These are phyloP conservation scores for Krasilnikovozyma curviuscula DNA, from an alignment of 768 basidiomycete species.

Conservation along the genomic window DNA sequence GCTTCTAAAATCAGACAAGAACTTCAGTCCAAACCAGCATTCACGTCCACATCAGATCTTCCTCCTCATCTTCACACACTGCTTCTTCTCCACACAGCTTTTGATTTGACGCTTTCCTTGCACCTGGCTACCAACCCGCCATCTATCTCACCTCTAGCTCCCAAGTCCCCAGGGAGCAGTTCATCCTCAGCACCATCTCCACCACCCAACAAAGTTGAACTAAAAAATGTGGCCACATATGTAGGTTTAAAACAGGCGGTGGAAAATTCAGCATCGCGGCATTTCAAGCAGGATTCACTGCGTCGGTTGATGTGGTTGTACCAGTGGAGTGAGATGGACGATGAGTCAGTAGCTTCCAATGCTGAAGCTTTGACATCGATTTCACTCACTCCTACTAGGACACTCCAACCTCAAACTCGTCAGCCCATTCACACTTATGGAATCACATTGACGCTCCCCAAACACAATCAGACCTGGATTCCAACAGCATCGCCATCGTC, in stretches of 20 bases:
- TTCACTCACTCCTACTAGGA: constrained; percentile 7
- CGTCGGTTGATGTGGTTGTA: constrained; percentile 6
- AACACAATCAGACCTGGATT: no score
- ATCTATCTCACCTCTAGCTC: background rate
- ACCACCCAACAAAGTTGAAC: no score
- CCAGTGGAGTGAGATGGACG: constrained; percentile 4
- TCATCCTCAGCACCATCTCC: no score
- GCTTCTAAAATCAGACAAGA: no score
- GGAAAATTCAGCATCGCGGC: constrained; percentile 5
- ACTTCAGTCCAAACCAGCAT: no score
- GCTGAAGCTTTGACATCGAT: background rate
- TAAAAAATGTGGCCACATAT: constrained; percentile 6
- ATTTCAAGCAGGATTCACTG: constrained; percentile 4
- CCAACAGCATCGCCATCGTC: no score
- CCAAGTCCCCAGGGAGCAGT: background rate
- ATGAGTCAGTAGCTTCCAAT: background rate
- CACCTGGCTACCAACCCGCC: constrained; percentile 8
- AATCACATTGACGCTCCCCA: no score
- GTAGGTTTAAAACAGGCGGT: constrained; percentile 6
- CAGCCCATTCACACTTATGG: constrained; percentile 4
- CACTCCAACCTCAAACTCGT: background rate
- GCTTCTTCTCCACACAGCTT: background rate
- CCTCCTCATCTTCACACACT: background rate
- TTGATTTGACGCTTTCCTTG: background rate
- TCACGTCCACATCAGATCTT: no score